Base-by-base conservation (phyloP, 441 rosid species). In the Iberis amara region DNA sequence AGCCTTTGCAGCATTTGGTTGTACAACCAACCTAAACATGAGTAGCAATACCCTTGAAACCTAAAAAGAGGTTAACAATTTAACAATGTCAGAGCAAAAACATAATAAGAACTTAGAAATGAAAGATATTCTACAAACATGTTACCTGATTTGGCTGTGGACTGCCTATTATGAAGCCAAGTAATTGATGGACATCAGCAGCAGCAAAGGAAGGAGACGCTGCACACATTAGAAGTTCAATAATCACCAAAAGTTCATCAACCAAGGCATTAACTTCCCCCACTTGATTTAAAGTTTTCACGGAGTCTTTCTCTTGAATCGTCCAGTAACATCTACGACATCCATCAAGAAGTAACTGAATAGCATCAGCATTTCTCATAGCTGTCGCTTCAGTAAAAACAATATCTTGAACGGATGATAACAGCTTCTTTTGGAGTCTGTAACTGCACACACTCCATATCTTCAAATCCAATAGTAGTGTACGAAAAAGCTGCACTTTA, bases 241-340 rank as follows among this genome's bases (percentile, higher is more conserved):
- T 73, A 31, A 90, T 69, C 66, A 90, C 98, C 67, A 90, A 72
- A 60, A 90, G 98, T 63, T 90, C 98, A 74, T 90, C 98, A 54
- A 90, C 95, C 77, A 90, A 72, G 26, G 92, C 90, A 79, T 90
- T 90, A 57, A 90, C 68, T 78, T 83, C 96, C 47, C 98, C 96
- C 47, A 81, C 69, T 38, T 55, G 50, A 23, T 76, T 78, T 61
- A 78, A 86, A 5, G 81, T 71, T 55, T 74, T 55, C 14, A 85
- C 73, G 6, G 94, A 87, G 62, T 83, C 88, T 74, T 76, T 86
- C 71, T 90, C 96, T 40, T 66, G 78, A 62, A 79, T 57, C 42
- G 68, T 77, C 98, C 98, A 90, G 70, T 85, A 90, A 77, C 98
- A 90, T 72, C 77, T 87, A 70, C 98, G 76, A 75, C 98, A 85